Evolutionary conservation across 225 moss, liverwort and hornwort species (phyloP), one percentile per base, ranked within the genome.

Genomic region (Asterella californica): DNA sequence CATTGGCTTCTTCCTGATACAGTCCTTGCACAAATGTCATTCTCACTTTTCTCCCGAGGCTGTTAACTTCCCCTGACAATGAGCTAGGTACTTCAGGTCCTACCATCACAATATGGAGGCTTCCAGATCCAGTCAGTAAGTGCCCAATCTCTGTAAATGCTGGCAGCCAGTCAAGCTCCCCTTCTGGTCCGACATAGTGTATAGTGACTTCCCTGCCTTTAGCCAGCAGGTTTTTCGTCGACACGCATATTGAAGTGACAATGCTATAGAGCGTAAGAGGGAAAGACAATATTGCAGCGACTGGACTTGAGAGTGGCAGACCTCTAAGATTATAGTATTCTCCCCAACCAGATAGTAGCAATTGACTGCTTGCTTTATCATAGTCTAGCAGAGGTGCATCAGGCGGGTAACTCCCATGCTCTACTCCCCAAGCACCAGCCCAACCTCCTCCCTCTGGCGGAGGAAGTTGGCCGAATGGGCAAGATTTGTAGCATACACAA

Each of bases 91-190:
- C 90, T 47, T 90, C 88, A 33, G 90, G 90, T 18, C 90, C 90
- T 6, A 90, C 83, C 88, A 89, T 89, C 29, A 86, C 84, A 34
- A 89, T 76, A 55, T 89, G 88, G 11, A 89, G 81, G 46, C 88
- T 83, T 34, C 84, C 82, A 63, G 79, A 71, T 42, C 87, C 90
- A 47, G 84, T 86, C n/a, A 90, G 85, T 69, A 90, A 84, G 70
- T 90, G 83, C 29, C 86, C 88, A 47, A 90, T 88, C 79, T 90
- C 90, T 6, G 90, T 82, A 75, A 90, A 90, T 37, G 90, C 90
- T 45, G 88, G 90, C 33, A 90, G 66, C 90, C 90, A 90, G 72
- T 90, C 90, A 9, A 90, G 86, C 81, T 90, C 90, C 45, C 90
- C 90, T 76, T 90, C 90, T 10, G 90, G 90, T 24, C 90, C 90